Evolutionary conservation across 345 rosid genomes (phyloP).

Genomic region (Hibiscus trionum): DNA sequence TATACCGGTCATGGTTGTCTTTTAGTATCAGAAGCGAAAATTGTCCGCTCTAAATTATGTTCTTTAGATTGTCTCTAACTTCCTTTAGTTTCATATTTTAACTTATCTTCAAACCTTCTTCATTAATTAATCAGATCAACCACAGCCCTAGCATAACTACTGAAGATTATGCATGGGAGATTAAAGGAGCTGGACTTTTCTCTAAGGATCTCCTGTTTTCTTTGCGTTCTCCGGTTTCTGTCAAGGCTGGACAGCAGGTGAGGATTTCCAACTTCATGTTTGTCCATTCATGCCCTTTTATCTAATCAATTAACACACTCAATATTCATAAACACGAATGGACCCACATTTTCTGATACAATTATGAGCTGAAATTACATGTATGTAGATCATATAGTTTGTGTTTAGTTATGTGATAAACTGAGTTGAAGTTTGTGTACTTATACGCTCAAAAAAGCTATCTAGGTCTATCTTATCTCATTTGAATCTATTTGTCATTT

Average conservation of each 20-base stretch:
- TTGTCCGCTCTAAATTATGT: not conserved
- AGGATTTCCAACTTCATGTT: slow-evolving; percentile 14
- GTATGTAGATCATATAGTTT: too few relatives aligned
- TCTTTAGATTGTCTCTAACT: not conserved
- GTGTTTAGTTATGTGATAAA: too few relatives aligned
- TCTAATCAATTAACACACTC: too few relatives aligned
- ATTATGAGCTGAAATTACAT: too few relatives aligned
- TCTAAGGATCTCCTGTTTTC: slow-evolving; percentile 85
- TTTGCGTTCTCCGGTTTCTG: slow-evolving; percentile 61
- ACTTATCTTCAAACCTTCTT: slow-evolving; percentile 11
- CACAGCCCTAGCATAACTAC: slow-evolving; percentile 61
- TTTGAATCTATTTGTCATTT: too few relatives aligned
- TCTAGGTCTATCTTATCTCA: too few relatives aligned
- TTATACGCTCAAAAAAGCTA: too few relatives aligned
- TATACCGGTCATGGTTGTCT: too few relatives aligned
- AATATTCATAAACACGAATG: too few relatives aligned
- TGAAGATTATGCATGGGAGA: slow-evolving; percentile 83
- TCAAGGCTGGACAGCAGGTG: slow-evolving; percentile 92
- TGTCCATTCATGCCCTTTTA: not conserved
- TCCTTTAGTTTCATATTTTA: not conserved
- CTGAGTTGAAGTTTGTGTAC: too few relatives aligned
- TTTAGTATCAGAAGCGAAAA: too few relatives aligned
- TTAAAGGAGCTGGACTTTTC: slow-evolving; percentile 90
- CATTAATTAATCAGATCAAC: slow-evolving; percentile 58
- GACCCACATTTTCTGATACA: too few relatives aligned